Conservation (phyloP, 164 flowering plant genomes). For the Vitis cinerea region DNA sequence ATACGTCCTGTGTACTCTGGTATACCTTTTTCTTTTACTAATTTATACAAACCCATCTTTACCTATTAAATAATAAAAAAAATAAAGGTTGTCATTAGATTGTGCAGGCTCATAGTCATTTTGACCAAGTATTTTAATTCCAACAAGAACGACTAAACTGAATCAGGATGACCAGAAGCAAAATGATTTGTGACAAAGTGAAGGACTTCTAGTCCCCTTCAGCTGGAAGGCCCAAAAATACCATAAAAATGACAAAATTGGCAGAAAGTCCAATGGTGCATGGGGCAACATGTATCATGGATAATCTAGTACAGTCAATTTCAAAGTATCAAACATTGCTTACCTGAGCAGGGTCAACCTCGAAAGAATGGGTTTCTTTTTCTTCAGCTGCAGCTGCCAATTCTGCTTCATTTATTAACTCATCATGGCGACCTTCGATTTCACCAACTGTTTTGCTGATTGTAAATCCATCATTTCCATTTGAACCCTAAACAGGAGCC, state of each 20-base stretch:
- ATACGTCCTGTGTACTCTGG: too few species aligned
- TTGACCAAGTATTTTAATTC: background rate
- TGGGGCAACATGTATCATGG: background rate
- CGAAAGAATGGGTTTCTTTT: conserved; percentile 92
- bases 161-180: background rate
- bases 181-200: background rate
- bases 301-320: background rate
- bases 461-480: conserved; percentile 68
- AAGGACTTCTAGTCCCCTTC: background rate
- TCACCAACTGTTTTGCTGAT: conserved; percentile 74
- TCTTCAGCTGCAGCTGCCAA: conserved; percentile 91
- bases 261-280: background rate
- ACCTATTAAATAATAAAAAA: too few species aligned
- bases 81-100: too few species aligned
- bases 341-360: conserved; percentile 92
- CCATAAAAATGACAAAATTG: background rate
- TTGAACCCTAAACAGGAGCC: conserved; percentile 28
- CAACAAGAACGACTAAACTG: background rate
- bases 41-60: too few species aligned
- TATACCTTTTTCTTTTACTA: too few species aligned
- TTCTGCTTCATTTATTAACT: conserved; percentile 71
- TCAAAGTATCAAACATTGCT: background rate
- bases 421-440: conserved; percentile 64
- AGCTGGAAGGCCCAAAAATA: background rate
- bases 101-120: too few species aligned